Conservation (phyloP, 805 yeast species). For the Zygosaccharomyces gambellarensis region DNA sequence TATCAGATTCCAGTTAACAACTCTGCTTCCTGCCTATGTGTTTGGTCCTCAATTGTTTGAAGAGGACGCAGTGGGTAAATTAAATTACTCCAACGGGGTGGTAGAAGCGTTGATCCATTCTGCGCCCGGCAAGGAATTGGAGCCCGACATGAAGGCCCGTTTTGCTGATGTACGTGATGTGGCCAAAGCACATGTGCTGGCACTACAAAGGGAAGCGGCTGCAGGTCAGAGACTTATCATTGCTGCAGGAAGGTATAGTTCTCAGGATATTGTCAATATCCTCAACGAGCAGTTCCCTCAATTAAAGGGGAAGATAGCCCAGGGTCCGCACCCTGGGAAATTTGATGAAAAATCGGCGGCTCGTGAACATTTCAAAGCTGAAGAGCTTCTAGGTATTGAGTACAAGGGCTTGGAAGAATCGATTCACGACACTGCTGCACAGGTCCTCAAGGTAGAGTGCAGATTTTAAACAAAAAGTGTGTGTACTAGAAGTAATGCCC, state of each 20-base stretch:
- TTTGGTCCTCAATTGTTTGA: conserved; percentile 51
- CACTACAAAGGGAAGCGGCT: conserved; percentile 39
- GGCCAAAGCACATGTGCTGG: conserved; percentile 50
- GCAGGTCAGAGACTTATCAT: conserved; percentile 35
- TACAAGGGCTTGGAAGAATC: conserved; percentile 17
- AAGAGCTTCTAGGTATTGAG: conserved; percentile 21
- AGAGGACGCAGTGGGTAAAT: conserved; percentile 30
- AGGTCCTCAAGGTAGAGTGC: conserved; percentile 19
- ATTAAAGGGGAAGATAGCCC: conserved; percentile 42
- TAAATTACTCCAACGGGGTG: conserved; percentile 37
- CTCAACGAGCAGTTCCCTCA: conserved; percentile 40
- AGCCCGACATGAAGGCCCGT: conserved; percentile 20
- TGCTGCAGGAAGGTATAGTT: conserved; percentile 21
- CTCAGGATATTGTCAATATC: conserved; percentile 28
- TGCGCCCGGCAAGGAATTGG: conserved; percentile 27
- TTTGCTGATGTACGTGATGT: conserved; percentile 59
- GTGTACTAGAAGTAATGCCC: neutral
- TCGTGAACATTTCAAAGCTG: conserved; percentile 19
- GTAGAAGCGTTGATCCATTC: conserved; percentile 32
- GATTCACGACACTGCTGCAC: conserved; percentile 24
- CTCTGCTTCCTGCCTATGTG: conserved; percentile 43
- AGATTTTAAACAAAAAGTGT: neutral
- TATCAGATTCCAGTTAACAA: conserved; percentile 26
- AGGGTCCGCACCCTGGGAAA: conserved; percentile 35
- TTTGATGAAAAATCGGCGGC: neutral